Base-by-base conservation (phyloP, 1,284 basidiomycete species). In the Bondarzewia mesenterica region DNA sequence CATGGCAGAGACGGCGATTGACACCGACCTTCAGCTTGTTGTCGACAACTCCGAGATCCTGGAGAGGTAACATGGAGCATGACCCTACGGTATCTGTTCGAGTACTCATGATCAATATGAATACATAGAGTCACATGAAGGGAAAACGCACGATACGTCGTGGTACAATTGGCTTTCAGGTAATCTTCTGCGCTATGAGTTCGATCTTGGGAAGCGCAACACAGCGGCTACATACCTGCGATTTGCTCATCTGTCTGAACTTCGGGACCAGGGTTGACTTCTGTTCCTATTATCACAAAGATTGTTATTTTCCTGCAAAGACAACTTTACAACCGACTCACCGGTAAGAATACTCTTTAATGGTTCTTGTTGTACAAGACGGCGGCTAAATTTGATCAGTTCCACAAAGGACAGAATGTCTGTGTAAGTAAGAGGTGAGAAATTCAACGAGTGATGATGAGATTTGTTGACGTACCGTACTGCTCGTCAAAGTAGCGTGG, bases 11-110 rank as follows among this genome's bases (percentile, higher is more conserved):
- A 20, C 14, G 15, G 14, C 14, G 23, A 14, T 6, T 14, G 16
- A 20, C 14, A 22, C 40, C 5, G 16, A 79, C 78, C 53, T 68
- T 65, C 12, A 81, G 62, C 39, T 64, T 63, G 3, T 69, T 61
- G 61, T 76, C 75, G 32, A 82, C 78, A 8, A 81, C 79, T 49
- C 80, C 80, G 40, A 75, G 75, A 49, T 70, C 58, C 26, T 69
- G 69, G 46, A 67, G 57, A 14, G 80, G 80, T 38, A 80, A 60
- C 78, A 81, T 80, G 0, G 77, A 68, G 49, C 68, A 72, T 4
- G 58, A 62, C 2, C 64, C 64, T 12, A 52, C 53, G 1, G 63
- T 56, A 46, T 68, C 44, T 46, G 35, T 7, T 21, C 4, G 21
- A 22, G 14, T 7, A 2, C n/a, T 7, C 15, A 46, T n/a, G n/a